These are phyloP conservation scores for Hemileccinum rubropunctum DNA, from an alignment of 768 basidiomycete genomes.

Conservation along the genomic window DNA sequence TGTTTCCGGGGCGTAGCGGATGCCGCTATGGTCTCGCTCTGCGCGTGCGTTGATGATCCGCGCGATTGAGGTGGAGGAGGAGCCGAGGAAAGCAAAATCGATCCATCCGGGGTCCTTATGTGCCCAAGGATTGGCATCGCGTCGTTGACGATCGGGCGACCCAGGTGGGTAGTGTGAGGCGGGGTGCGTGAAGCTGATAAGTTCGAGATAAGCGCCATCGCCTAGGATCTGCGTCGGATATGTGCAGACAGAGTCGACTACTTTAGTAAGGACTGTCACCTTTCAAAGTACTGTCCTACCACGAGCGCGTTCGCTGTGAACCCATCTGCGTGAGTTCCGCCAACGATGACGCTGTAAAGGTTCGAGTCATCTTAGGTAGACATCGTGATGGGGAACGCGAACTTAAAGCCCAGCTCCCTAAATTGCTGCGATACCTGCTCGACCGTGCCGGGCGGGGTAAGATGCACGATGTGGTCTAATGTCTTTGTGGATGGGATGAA, in stretches of 20 bases:
- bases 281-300: constrained; percentile 30
- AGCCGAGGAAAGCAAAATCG: constrained; percentile 63
- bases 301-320: constrained; percentile 64
- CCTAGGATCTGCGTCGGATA: constrained; percentile 12
- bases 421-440: constrained; percentile 50
- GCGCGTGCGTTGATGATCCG: constrained; percentile 54
- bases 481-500: constrained; percentile 36
- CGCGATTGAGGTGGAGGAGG: constrained; percentile 44
- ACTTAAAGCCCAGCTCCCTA: constrained; percentile 66
- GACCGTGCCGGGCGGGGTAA: constrained; percentile 64
- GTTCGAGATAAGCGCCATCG: constrained; percentile 65
- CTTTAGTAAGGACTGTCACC: background rate
- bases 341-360: constrained; percentile 54
- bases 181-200: constrained; percentile 63
- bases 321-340: constrained; percentile 64
- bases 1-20: constrained; percentile 43
- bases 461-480: constrained; percentile 69
- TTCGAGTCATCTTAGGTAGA: background rate
- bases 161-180: constrained; percentile 50
- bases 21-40: constrained; percentile 34
- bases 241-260: background rate
- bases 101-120: constrained; percentile 59
- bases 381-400: constrained; percentile 10
- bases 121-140: constrained; percentile 54
- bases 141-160: constrained; percentile 42